Conservation (phyloP, 495 filamentous ascomycete genomes). For the Aspergillus carlsbadensis region DNA sequence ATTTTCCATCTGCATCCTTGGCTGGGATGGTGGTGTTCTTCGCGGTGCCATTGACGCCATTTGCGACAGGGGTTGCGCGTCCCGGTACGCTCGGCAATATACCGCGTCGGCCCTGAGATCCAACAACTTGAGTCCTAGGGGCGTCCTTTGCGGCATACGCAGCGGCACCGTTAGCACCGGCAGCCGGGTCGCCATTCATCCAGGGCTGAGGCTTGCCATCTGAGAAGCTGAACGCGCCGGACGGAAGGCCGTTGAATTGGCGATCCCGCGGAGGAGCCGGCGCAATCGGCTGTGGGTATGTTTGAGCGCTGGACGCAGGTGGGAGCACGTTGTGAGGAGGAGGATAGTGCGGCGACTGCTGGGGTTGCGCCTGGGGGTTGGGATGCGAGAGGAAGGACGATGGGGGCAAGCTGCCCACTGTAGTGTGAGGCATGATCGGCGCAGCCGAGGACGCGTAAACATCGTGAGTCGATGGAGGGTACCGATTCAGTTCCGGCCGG, state of each 20-base stretch:
- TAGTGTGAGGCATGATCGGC: slow-evolving; percentile 51
- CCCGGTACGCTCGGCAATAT: slow-evolving; percentile 89
- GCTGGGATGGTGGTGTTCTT: slow-evolving; percentile 79
- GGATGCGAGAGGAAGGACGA: slow-evolving; percentile 51
- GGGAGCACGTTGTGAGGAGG: slow-evolving; percentile 64
- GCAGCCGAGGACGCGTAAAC: slow-evolving; percentile 50
- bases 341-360: slow-evolving; percentile 56
- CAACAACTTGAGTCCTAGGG: slow-evolving; percentile 84
- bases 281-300: slow-evolving; percentile 70
- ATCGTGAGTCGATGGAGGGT: slow-evolving; percentile 61
- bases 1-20: slow-evolving; percentile 96
- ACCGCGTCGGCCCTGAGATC: slow-evolving; percentile 84
- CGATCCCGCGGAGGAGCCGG: slow-evolving; percentile 64
- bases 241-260: slow-evolving; percentile 59
- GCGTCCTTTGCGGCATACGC: slow-evolving; percentile 47
- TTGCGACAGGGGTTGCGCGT: slow-evolving; percentile 62
- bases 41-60: slow-evolving; percentile 56
- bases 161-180: slow-evolving; percentile 39
- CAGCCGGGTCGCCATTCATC: slow-evolving; percentile 37
- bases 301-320: slow-evolving; percentile 61
- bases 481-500: slow-evolving; percentile 63
- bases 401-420: slow-evolving; percentile 60
- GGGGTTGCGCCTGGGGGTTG: slow-evolving; percentile 53
- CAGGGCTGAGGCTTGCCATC: slow-evolving; percentile 44
- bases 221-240: slow-evolving; percentile 55